A percentile compares a stretch with the other conserved stretches of the same genome.
phyloP scores from a whole-genome alignment of 2,329 filamentous ascomycete genomes.

The Parastagonospora avenae region DNA sequence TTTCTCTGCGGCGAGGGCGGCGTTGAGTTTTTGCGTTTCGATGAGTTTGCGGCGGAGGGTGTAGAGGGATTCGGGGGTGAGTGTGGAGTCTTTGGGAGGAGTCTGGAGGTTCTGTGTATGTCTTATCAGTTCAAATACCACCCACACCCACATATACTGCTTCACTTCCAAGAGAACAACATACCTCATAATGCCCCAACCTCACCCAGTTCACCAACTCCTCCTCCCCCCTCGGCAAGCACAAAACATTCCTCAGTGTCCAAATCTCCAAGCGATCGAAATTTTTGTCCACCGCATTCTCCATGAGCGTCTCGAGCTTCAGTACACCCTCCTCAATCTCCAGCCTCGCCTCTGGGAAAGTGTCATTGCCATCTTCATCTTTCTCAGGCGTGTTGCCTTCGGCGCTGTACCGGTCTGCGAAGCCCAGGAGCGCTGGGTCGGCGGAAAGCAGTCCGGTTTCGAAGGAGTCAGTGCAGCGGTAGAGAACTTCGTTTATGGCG shows the following conservation, averaged over 20 bases:
- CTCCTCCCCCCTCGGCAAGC: constrained; percentile 59
- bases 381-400: constrained; percentile 53
- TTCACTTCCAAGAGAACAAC: constrained; percentile 13
- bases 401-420: constrained; percentile 59
- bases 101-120: constrained; percentile 29
- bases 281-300: constrained; percentile 56
- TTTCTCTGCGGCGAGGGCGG: constrained; percentile 70
- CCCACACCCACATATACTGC: background rate
- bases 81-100: constrained; percentile 43
- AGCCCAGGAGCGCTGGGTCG: constrained; percentile 79
- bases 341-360: constrained; percentile 58
- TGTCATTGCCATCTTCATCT: constrained; percentile 46
- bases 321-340: constrained; percentile 83
- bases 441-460: constrained; percentile 80
- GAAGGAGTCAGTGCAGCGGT: constrained; percentile 84
- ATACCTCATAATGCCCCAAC: constrained; percentile 81
- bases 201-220: constrained; percentile 73
- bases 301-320: constrained; percentile 56
- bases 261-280: constrained; percentile 70
- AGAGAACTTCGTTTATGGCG: constrained; percentile 89
- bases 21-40: constrained; percentile 78
- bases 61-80: constrained; percentile 71
- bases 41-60: constrained; percentile 74
- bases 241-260: constrained; percentile 75
- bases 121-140: constrained; percentile 2